These are phyloP conservation scores for Pyropia yezoensis DNA, from an alignment of 23 red algal genomes.

Conservation along the genomic window DNA sequence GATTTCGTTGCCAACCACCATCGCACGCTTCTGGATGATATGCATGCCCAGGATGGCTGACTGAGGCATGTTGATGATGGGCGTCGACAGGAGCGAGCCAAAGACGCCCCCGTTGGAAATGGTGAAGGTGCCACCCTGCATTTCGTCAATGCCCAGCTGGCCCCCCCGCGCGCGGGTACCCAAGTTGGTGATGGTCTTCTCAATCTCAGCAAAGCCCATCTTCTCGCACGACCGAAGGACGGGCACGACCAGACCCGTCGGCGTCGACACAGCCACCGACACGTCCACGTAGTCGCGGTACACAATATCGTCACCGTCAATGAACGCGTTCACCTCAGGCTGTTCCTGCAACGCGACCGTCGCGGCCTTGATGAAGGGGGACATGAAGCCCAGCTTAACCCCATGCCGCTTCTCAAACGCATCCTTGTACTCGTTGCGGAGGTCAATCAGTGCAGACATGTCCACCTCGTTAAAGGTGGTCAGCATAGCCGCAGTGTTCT, in stretches of 20 bases:
- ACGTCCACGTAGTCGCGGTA: constrained; percentile 99
- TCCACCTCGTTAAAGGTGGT: constrained; percentile 99
- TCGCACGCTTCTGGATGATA: constrained; percentile 88
- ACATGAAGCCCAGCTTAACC: constrained; percentile 97
- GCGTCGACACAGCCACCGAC: constrained; percentile 91
- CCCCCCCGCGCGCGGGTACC: constrained; percentile 70
- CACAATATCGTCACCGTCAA: constrained; percentile 97
- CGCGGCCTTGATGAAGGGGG: constrained; percentile 92
- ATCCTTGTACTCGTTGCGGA: constrained; percentile 82
- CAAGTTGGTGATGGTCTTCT: constrained; percentile 71
- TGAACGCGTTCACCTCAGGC: constrained; percentile 93
- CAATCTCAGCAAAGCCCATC: constrained; percentile 96
- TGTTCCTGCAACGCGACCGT: constrained; percentile 87
- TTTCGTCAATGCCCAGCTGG: constrained; percentile 81
- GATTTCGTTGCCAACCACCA: constrained; percentile 89
- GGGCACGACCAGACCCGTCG: constrained; percentile 92
- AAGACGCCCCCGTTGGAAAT: constrained; percentile 98
- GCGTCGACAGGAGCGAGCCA: constrained; percentile 83
- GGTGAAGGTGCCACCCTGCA: constrained; percentile 99
- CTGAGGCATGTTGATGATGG: constrained; percentile 99
- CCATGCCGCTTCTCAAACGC: constrained; percentile 86
- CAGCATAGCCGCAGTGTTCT: constrained; percentile 98
- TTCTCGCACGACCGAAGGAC: constrained; percentile 82
- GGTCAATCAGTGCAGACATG: constrained; percentile 88
- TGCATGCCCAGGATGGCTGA: constrained; percentile 99